Evolutionary conservation across 495 filamentous ascomycete species (phyloP), one percentile per base, ranked within the genome.

Genomic region (Lichenothelia convexa): DNA sequence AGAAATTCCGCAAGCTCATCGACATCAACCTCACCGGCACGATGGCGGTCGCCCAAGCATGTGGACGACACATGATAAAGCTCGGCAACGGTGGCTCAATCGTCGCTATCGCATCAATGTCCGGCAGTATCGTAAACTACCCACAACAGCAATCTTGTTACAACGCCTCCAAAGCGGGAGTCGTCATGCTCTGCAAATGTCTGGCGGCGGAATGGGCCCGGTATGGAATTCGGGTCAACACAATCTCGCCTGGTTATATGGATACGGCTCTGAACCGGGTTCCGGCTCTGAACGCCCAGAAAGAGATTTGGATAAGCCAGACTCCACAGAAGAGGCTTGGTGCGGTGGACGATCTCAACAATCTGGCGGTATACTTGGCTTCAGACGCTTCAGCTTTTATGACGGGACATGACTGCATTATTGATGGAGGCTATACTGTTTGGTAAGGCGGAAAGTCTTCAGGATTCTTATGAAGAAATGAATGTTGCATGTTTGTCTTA

Each of bases 181-280:
- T 83, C 23, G 72, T 81, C 48, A 73, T 79, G 55, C 64, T 83
- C 38, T 73, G 72, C 45, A 78, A 78, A 54, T 80, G 73, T 6
- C 66, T 84, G 23, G 79, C 76, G 34, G 75, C 73, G n/a, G 78
- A 84, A 51, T 83, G 79, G 79, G 74, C 76, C 45, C 72, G 72
- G 48, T 64, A 79, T 49, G 61, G 62, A 42, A 79, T 83, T 50
- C 73, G 78, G 26, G 78, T 82, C 43, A 84, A 84, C 62, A 71
- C 65, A 43, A 82, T 82, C 51, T 78, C 71, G 12, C 78, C 78
- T 18, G 78, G 78, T 21, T 82, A 82, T 55, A 84, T 82, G 76
- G 78, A 82, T 58, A 83, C 78, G 2, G 74, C 70, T 4, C 58
- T 79, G 38, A 80, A 80, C 64, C 70, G 74, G 26, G 73, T 79